Evolutionary conservation across 2,329 filamentous ascomycete species (phyloP).

Genomic region (Aspergillus cejpii): DNA sequence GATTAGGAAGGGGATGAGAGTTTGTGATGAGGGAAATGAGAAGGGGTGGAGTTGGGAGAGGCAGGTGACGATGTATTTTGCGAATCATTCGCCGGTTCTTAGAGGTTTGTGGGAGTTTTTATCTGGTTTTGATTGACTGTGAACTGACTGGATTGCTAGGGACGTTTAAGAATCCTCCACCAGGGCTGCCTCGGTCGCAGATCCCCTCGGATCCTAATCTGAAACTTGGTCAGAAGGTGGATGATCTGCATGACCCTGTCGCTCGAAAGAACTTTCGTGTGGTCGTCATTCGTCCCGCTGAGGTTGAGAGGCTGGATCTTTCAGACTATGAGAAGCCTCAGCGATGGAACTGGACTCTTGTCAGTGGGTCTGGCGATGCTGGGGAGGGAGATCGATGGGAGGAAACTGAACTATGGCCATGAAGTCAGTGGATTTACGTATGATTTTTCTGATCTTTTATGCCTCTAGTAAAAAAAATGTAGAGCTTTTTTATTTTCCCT

Average conservation of each 20-base stretch:
- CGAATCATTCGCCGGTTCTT: constrained; percentile 75
- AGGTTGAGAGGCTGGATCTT: constrained; percentile 69
- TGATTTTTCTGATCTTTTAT: background rate
- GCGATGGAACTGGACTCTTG: constrained; percentile 62
- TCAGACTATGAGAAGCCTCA: constrained; percentile 57
- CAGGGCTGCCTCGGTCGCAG: constrained; percentile 55
- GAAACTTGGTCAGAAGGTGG: constrained; percentile 57
- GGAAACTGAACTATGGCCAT: constrained; percentile 62
- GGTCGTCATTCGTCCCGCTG: constrained; percentile 74
- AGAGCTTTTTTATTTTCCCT: background rate
- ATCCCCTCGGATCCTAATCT: constrained; percentile 42
- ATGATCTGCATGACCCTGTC: constrained; percentile 60
- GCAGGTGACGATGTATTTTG: constrained; percentile 83
- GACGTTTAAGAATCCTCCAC: constrained; percentile 64
- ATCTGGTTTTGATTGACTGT: background rate
- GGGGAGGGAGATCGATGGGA: constrained; percentile 51
- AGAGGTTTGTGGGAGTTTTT: constrained; percentile 47
- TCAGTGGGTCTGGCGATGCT: constrained; percentile 38
- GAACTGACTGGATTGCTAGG: constrained; percentile 36
- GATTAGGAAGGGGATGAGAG: constrained; percentile 56
- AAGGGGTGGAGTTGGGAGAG: constrained; percentile 66
- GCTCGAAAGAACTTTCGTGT: constrained; percentile 75
- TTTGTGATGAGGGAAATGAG: constrained; percentile 18
- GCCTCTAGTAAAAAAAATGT: background rate
- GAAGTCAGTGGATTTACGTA: constrained; percentile 8